These are phyloP conservation scores for Ricinus communis DNA, from an alignment of 345 rosid species.

Conservation along the genomic window DNA sequence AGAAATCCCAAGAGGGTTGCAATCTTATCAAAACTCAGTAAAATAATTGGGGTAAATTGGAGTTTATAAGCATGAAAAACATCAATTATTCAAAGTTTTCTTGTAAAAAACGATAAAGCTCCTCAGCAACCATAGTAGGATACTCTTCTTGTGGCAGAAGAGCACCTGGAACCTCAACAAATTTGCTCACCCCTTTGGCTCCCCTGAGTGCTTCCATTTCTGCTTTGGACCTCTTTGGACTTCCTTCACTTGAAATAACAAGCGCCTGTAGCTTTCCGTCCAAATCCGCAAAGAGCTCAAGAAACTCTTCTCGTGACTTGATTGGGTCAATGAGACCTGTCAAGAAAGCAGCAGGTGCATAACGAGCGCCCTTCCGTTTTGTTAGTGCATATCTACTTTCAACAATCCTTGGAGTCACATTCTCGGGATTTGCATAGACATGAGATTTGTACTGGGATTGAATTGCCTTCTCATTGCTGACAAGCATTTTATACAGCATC, in stretches of 20 bases:
- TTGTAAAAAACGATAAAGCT: conserved; percentile 61
- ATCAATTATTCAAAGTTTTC: conserved; percentile 42
- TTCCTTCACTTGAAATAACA: conserved; percentile 60
- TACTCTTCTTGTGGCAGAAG: conserved; percentile 93
- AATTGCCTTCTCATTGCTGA: conserved; percentile 86
- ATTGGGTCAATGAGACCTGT: conserved; percentile 91
- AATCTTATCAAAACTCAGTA: not conserved
- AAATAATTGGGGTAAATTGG: not conserved
- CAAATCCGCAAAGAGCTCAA: conserved; percentile 58
- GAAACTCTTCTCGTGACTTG: conserved; percentile 65
- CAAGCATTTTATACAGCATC: conserved; percentile 93
- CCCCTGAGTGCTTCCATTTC: conserved; percentile 83
- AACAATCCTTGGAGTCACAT: conserved; percentile 61
- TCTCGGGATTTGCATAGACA: conserved; percentile 77
- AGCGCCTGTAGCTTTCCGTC: conserved; percentile 62
- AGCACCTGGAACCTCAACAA: conserved; percentile 75
- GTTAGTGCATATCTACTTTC: conserved; percentile 70
- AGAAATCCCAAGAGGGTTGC: not conserved
- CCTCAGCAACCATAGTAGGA: conserved; percentile 61
- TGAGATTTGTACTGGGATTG: conserved; percentile 86
- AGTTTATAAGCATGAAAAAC: not conserved
- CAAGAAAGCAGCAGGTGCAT: conserved; percentile 85
- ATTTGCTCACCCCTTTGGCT: conserved; percentile 71
- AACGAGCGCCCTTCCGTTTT: conserved; percentile 73
- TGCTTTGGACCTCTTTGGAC: conserved; percentile 86